Evolutionary conservation across 495 filamentous ascomycete species (phyloP).

Genomic region (Lophium mytilinum): DNA sequence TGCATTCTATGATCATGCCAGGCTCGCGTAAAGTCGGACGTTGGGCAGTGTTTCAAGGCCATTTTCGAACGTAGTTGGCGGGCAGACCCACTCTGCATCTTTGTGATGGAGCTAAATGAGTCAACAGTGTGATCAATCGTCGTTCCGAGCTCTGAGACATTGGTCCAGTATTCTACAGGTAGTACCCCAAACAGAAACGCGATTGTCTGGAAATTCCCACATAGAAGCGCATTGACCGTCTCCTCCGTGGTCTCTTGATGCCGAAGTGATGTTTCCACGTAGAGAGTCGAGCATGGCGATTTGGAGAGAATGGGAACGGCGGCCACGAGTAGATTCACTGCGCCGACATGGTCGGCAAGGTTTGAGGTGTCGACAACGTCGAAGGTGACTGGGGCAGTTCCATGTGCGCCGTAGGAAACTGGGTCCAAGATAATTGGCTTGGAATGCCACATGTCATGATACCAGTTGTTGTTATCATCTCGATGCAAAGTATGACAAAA

Average conservation of each 20-base stretch:
- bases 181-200: conserved; percentile 41
- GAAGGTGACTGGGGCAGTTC: conserved; percentile 38
- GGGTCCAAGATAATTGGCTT: conserved; percentile 13
- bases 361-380: conserved; percentile 54
- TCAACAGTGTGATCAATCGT: conserved; percentile 6
- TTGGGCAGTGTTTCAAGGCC: background rate
- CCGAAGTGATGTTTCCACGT: conserved; percentile 37
- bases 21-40: background rate
- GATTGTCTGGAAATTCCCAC: conserved; percentile 39
- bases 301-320: conserved; percentile 39
- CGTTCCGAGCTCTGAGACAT: conserved; percentile 12
- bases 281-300: conserved; percentile 36
- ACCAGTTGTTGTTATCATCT: background rate
- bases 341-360: conserved; percentile 42
- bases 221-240: conserved; percentile 33
- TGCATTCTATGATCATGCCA: background rate
- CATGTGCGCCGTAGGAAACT: conserved; percentile 22
- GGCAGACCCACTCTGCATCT: background rate
- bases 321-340: conserved; percentile 43
- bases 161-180: conserved; percentile 45
- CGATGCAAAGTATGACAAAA: conserved; percentile 4
- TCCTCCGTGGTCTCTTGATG: conserved; percentile 7
- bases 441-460: conserved; percentile 9
- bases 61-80: background rate
- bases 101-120: background rate